phyloP scores from a whole-genome alignment of 495 filamentous ascomycete genomes.

The Penicillium ucsense region DNA sequence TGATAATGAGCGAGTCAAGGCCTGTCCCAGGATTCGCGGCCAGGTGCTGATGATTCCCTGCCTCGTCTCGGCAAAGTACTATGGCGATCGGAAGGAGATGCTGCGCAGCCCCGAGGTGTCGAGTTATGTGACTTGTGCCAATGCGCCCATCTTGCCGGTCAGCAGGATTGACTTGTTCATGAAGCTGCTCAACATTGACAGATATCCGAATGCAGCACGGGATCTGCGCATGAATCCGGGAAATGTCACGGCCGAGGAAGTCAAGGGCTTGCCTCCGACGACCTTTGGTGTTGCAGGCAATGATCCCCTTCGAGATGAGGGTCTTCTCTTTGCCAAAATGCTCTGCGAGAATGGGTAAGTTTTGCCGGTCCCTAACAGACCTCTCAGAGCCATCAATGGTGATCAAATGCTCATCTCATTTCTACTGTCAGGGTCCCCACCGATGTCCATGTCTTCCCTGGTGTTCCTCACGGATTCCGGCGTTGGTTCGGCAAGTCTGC shows the following conservation, averaged over 20 bases:
- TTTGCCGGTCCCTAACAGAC: background rate
- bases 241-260: conserved; percentile 28
- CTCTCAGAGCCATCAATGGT: background rate
- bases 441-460: conserved; percentile 31
- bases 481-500: conserved; percentile 24
- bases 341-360: conserved; percentile 38
- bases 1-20: conserved; percentile 11
- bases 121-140: conserved; percentile 28
- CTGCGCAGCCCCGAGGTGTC: conserved; percentile 23
- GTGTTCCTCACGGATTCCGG: conserved; percentile 39
- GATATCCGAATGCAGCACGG: conserved; percentile 6
- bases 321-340: conserved; percentile 32
- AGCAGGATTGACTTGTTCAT: conserved; percentile 23
- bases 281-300: conserved; percentile 36
- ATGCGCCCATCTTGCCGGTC: conserved; percentile 30
- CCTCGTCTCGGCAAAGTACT: conserved; percentile 22
- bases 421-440: conserved; percentile 26
- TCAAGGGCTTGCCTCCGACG: conserved; percentile 30
- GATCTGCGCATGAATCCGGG: conserved; percentile 31
- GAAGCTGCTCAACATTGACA: conserved; percentile 15
- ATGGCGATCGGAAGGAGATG: conserved; percentile 24
- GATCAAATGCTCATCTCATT: background rate
- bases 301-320: conserved; percentile 41
- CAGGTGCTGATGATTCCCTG: conserved; percentile 37
- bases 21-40: conserved; percentile 23